phyloP scores from a whole-genome alignment of 2,329 filamentous ascomycete genomes.

The Stagonosporopsis chrysanthemi region DNA sequence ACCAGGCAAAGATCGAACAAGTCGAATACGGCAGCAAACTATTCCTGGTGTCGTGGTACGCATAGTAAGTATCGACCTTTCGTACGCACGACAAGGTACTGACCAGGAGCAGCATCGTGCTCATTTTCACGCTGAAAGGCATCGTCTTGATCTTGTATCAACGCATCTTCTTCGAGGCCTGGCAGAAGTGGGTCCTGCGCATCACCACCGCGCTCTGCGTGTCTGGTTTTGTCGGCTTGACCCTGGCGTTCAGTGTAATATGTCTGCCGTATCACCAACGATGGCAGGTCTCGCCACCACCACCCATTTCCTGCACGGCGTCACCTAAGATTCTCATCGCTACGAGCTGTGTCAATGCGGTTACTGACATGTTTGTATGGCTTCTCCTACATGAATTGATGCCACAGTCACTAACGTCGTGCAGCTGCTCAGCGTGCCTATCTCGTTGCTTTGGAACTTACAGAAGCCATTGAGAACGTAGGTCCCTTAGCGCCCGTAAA shows the following conservation, averaged over 20 bases:
- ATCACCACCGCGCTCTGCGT: conserved; percentile 17
- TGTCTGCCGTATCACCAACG: conserved; percentile 14
- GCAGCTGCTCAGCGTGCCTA: conserved; percentile 18
- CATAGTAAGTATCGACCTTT: conserved; percentile 15
- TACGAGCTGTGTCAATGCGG: conserved; percentile 22
- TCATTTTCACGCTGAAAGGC: conserved; percentile 23
- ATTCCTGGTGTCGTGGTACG: conserved; percentile 22
- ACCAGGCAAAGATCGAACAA: conserved; percentile 7
- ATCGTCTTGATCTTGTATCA: conserved; percentile 24
- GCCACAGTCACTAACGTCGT: not conserved
- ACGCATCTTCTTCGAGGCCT: conserved; percentile 18
- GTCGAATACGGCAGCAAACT: conserved; percentile 20
- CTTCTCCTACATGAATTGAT: not conserved
- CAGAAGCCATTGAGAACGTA: conserved; percentile 20
- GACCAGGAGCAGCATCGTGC: conserved; percentile 1
- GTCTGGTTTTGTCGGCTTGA: conserved; percentile 10
- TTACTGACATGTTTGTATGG: conserved; percentile 18
- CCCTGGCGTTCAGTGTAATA: conserved; percentile 14
- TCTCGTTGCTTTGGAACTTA: conserved; percentile 25
- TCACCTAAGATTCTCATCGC: conserved; percentile 20
- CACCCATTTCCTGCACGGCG: conserved; percentile 15
- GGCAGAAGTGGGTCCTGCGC: conserved; percentile 19
- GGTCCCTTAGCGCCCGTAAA: not conserved
- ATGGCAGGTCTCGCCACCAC: conserved; percentile 17
- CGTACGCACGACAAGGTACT: not conserved